phyloP scores from a whole-genome alignment of 1,284 basidiomycete genomes.

The Ganoderma resinaceum region DNA sequence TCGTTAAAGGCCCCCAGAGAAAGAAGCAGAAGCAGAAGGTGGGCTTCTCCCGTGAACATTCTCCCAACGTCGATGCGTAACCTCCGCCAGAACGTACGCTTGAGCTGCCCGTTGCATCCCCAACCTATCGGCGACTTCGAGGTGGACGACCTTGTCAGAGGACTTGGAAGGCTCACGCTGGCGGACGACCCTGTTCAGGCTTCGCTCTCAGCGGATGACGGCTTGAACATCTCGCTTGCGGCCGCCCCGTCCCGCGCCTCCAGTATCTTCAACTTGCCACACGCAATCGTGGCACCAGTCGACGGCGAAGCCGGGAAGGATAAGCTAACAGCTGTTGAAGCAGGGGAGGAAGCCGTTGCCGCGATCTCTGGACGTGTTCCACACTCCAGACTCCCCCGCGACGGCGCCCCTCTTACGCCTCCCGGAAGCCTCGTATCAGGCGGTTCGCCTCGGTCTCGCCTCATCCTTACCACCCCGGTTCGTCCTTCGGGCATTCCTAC shows the following conservation, averaged over 20 bases:
- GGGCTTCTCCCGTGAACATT: too few species aligned
- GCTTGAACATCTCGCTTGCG: neutral
- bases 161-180: neutral
- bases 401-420: neutral
- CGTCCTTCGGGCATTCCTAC: neutral
- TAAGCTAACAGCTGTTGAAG: neutral
- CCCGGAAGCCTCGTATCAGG: neutral
- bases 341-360: slow-evolving; percentile 8
- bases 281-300: neutral
- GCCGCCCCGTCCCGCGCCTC: neutral
- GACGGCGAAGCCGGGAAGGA: neutral
- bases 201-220: neutral
- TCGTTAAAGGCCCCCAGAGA: neutral
- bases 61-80: too few species aligned
- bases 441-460: neutral
- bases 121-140: neutral
- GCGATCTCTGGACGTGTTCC: neutral
- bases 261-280: neutral
- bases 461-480: neutral
- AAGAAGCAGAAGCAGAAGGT: neutral
- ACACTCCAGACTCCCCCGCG: neutral
- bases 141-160: neutral
- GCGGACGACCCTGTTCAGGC: neutral
- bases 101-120: neutral
- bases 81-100: neutral